A percentile compares a stretch with the other conserved stretches of the same genome.
phyloP scores from a whole-genome alignment of 495 filamentous ascomycete species.

The Polyplosphaeria fusca region DNA sequence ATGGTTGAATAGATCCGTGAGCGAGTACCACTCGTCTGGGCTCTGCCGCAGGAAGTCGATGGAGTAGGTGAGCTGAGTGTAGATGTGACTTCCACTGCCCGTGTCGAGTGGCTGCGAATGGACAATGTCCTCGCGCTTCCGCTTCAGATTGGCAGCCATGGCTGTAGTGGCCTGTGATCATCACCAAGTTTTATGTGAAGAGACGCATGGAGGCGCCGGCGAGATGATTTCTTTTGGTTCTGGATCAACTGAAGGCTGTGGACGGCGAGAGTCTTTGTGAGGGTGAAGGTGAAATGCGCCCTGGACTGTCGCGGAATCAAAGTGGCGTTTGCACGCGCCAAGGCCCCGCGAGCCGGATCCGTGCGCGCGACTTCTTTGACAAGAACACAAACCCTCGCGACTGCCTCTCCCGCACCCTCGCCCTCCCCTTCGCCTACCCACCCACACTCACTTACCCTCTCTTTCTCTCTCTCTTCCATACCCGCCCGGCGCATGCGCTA shows the following conservation, averaged over 20 bases:
- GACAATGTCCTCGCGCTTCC: conserved; percentile 53
- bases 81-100: conserved; percentile 71
- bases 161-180: no score
- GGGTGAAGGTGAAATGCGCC: no score
- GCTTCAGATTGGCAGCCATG: conserved; percentile 59
- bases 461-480: conserved; percentile 10
- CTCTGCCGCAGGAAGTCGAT: conserved; percentile 75
- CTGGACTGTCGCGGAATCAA: no score
- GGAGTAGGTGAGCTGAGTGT: conserved; percentile 79
- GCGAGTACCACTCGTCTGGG: conserved; percentile 57
- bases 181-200: no score
- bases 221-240: no score
- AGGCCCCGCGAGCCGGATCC: no score
- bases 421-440: conserved; percentile 4
- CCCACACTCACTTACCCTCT: conserved; percentile 1
- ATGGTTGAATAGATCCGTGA: conserved; percentile 71
- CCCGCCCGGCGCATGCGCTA: conserved; percentile 23
- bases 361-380: background rate
- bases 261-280: no score
- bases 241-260: no score
- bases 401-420: background rate
- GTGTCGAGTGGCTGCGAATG: conserved; percentile 78
- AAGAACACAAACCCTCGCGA: background rate
- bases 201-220: no score
- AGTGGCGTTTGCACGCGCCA: no score